Evolutionary conservation across 83 land plant species (phyloP), one percentile per base, ranked within the genome.

Genomic region (Diphasiastrum complanatum): DNA sequence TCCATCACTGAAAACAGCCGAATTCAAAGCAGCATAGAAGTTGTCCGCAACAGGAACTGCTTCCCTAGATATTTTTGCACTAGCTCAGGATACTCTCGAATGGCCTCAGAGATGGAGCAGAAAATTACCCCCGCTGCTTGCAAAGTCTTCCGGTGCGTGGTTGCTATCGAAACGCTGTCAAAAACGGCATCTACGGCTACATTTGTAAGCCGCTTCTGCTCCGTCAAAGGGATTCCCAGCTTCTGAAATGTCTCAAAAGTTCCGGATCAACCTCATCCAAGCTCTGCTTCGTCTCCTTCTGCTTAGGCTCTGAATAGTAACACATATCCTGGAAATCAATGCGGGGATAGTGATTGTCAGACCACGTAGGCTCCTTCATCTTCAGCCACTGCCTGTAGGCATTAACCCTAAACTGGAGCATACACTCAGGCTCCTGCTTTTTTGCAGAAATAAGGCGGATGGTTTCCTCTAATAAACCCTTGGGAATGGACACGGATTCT

Each of bases 111-210:
- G 32, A 95, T 95, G 2, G 99, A 95, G 55, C 99, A 95, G 66
- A 95, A 95, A 22, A 95, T 86, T 8, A 95, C 99, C 0, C 99
- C 99, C 1, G 83, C 74, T n/a, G 75, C 76, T 64, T 78, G 75
- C 2, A 95, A 75, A 0, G 93, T 84, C 45, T 86, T 78, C 72
- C 97, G 75, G 71, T 95, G 99, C 2, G 97, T 95, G 5, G 99
- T 95, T 5, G 99, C 99, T 31, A 95, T 95, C 14, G 99, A 95
- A 8, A 87, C 93, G 48, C 90, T 84, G 68, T 95, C 99, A 30
- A 95, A 74, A 22, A 95, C 93, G 0, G 97, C 99, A 71, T 95
- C 99, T n/a, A 95, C 97, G 5, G 99, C 99, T 4, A 95, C 99
- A 73, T 95, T 95, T 10, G 97, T 82, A 45, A 95, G 66, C 2